Evolutionary conservation across 2,329 filamentous ascomycete species (phyloP), one percentile per base, ranked within the genome.

Genomic region (Penicillium sp.): DNA sequence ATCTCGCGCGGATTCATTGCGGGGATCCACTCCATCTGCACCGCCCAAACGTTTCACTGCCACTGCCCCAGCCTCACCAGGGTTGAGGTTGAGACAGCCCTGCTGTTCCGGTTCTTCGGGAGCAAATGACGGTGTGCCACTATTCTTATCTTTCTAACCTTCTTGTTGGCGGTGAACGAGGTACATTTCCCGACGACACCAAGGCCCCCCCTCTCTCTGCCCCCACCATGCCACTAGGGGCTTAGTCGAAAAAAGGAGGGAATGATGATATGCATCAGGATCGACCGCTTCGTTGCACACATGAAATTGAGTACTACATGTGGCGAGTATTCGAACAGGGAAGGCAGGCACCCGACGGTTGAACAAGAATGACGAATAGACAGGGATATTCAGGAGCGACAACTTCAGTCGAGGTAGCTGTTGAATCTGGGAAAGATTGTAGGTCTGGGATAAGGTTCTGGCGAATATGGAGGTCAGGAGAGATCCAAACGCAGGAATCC

Each of bases 1-100:
- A 59, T 55, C 50, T 36, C 28, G 30, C 28, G 36, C 17, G 23
- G 30, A 37, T 26, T 35, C 28, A 28, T 31, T 35, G 39, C 22
- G 29, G 33, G 35, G 48, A 43, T 47, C 35, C 47, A 43, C 42
- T 35, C 25, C 42, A 44, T 48, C 41, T 51, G 54, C 55, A 60
- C 57, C 56, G 53, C 55, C 54, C 44, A 47, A 51, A 33, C 37
- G 36, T 48, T 47, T 51, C 55, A 57, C 57, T 59, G 57, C 56
- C 56, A 60, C 55, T 43, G 18, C 45, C 41, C 46, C 47, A 58
- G 50, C 56, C 55, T 57, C 56, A 57, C 33, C 30, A 29, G 32
- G 22, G 36, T 42, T 43, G 36, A 39, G 35, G 39, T 33, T 16
- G 17, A 13, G 34, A 15, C 30, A 37, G 34, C 34, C 29, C 34